Evolutionary conservation across 148 eudicot species (phyloP).

Genomic region (Vaccinium vitisidaea): DNA sequence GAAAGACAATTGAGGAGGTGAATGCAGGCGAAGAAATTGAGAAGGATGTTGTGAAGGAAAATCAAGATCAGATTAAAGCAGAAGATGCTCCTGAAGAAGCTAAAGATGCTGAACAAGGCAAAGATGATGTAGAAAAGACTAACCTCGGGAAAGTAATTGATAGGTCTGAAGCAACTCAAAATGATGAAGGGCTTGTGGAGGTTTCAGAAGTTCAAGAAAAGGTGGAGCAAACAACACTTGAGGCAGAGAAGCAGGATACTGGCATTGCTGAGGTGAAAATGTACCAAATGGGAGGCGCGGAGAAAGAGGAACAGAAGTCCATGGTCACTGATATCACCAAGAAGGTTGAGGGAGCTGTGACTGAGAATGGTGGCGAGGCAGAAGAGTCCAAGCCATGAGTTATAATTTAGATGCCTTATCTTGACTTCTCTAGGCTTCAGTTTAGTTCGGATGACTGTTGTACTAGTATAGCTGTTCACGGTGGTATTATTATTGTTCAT

Average conservation of each 20-base stretch:
- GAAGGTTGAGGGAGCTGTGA: conserved; percentile 22
- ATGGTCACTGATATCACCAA: conserved; percentile 24
- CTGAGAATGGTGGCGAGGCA: conserved; percentile 26
- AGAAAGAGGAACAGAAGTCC: background rate
- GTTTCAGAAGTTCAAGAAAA: conserved; percentile 19
- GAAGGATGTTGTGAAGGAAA: conserved; percentile 18
- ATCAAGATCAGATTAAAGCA: conserved; percentile 12
- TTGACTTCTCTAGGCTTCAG: conserved; percentile 3
- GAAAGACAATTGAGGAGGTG: background rate
- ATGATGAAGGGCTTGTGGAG: conserved; percentile 13
- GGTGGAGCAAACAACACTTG: conserved; percentile 23
- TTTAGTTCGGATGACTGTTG: conserved; percentile 22
- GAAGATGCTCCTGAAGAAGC: conserved; percentile 16
- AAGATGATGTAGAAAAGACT: conserved; percentile 26
- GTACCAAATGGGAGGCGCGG: conserved; percentile 22
- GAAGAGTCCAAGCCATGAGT: conserved; percentile 35
- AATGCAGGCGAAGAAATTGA: conserved; percentile 15
- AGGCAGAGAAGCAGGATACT: conserved; percentile 21
- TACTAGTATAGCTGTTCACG: conserved; percentile 12
- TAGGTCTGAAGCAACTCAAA: conserved; percentile 22
- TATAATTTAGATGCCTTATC: background rate
- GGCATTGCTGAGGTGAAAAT: conserved; percentile 23
- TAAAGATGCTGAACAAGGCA: conserved; percentile 22
- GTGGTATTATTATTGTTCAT: conserved; percentile 19
- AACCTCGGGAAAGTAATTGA: conserved; percentile 19